Percentiles rank a stretch among this genome's conserved stretches.
Evolutionary conservation across 768 basidiomycete genomes (phyloP).

Genomic region (Hortiboletus flavorubellus): DNA sequence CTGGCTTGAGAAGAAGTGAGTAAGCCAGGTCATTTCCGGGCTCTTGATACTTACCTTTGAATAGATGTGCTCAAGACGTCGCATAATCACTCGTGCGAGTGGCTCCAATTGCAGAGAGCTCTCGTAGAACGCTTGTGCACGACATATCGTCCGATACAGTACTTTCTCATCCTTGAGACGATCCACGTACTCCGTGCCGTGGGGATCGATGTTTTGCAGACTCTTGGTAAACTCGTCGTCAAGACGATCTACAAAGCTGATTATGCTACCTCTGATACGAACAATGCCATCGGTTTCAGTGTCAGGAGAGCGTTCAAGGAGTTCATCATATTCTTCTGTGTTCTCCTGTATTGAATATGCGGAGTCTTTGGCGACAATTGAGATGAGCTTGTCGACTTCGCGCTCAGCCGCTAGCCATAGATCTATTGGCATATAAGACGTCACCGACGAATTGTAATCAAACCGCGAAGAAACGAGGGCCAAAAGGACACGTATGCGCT

Average conservation of each 20-base stretch:
- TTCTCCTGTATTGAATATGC: slow-evolving; percentile 83
- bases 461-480: slow-evolving; percentile 93
- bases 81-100: slow-evolving; percentile 86
- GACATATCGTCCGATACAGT: slow-evolving; percentile 90
- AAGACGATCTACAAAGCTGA: slow-evolving; percentile 92
- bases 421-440: slow-evolving; percentile 88
- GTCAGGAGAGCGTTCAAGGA: slow-evolving; percentile 74
- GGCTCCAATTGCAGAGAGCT: slow-evolving; percentile 72
- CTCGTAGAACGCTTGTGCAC: slow-evolving; percentile 91
- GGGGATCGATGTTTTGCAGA: slow-evolving; percentile 96
- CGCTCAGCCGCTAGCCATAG: slow-evolving; percentile 84
- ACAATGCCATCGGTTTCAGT: slow-evolving; percentile 71
- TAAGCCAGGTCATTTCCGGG: neutral
- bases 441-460: slow-evolving; percentile 89
- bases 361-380: slow-evolving; percentile 66
- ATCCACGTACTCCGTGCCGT: slow-evolving; percentile 98
- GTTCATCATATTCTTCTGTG: slow-evolving; percentile 90
- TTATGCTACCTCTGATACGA: slow-evolving; percentile 89
- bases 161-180: slow-evolving; percentile 94
- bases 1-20: slow-evolving; percentile 58
- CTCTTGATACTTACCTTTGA: slow-evolving; percentile 65
- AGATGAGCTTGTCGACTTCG: slow-evolving; percentile 86
- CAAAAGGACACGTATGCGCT: slow-evolving; percentile 90
- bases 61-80: slow-evolving; percentile 96
- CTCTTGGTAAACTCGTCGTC: slow-evolving; percentile 99